These are phyloP conservation scores for Millerozyma miso DNA, from an alignment of 805 yeast genomes.

Conservation along the genomic window DNA sequence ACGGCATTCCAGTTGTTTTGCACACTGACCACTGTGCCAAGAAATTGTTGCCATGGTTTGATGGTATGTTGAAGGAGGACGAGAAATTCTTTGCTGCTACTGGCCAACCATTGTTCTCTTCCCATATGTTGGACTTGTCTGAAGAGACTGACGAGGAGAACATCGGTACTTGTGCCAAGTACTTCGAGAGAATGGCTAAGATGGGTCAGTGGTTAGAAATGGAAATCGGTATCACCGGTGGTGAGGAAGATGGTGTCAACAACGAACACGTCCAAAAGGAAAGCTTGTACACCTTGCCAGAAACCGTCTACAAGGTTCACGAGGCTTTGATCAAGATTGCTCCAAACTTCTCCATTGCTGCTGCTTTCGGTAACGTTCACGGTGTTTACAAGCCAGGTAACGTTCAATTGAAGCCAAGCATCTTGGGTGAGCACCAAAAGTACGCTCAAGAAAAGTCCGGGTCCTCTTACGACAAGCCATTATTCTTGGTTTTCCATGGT, in stretches of 20 bases:
- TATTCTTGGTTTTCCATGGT: conserved; percentile 99
- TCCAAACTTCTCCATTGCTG: conserved; percentile 98
- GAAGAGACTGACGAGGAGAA: conserved; percentile 96
- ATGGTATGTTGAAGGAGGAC: conserved; percentile 96
- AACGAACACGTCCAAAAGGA: conserved; percentile 89
- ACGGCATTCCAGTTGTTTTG: conserved; percentile 93
- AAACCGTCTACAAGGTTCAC: conserved; percentile 88
- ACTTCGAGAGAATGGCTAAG: conserved; percentile 91
- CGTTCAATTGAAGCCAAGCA: conserved; percentile 86
- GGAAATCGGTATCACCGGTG: conserved; percentile 99
- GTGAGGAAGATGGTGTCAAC: conserved; percentile 99
- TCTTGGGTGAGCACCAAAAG: conserved; percentile 92
- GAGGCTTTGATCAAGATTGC: conserved; percentile 85
- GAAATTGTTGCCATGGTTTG: conserved; percentile 97
- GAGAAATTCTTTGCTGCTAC: conserved; percentile 81
- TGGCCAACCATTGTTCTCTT: conserved; percentile 96
- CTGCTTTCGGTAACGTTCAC: conserved; percentile 99
- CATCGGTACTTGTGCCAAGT: conserved; percentile 89
- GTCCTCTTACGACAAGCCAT: conserved; percentile 58
- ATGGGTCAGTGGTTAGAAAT: conserved; percentile 97
- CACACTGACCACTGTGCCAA: conserved; percentile 99
- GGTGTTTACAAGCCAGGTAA: conserved; percentile 99
- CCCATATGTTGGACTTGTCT: conserved; percentile 97
- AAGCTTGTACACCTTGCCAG: conserved; percentile 88
- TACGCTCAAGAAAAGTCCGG: conserved; percentile 71